Conservation (phyloP, 257 asterid species). For the Gardenia jasminoides region DNA sequence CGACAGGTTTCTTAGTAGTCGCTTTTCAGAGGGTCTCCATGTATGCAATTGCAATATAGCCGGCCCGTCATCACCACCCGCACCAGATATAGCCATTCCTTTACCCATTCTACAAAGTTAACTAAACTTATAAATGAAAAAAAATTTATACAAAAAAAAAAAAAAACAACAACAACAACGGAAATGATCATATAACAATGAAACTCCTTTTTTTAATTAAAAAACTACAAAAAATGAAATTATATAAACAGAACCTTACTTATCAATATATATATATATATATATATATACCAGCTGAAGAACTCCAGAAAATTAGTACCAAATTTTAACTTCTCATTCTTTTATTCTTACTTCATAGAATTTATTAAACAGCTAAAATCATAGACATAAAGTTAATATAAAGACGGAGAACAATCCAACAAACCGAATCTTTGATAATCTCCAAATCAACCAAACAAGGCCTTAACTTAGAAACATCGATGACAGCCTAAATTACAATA, state of each 20-base stretch:
- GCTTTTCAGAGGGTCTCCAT: conserved; percentile 72
- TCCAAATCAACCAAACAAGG: not conserved
- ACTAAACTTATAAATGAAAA: not conserved
- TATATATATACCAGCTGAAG: not conserved
- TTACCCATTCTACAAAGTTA: not conserved
- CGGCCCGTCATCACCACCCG: conserved; percentile 44
- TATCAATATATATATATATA: no score
- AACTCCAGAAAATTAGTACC: not conserved
- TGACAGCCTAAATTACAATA: not conserved
- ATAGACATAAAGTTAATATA: not conserved
- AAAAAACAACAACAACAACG: not conserved
- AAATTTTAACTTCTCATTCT: not conserved
- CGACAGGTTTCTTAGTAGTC: conserved; percentile 47
- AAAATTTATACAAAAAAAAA: not conserved
- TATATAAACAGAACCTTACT: not conserved
- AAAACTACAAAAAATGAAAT: no score
- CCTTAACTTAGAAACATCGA: not conserved
- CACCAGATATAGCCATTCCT: conserved; percentile 28
- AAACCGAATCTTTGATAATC: not conserved
- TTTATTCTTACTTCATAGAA: not conserved
- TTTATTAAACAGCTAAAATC: not conserved
- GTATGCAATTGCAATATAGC: conserved; percentile 75
- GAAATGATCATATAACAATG: not conserved
- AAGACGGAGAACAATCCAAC: not conserved
- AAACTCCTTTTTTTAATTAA: not conserved